Conservation (phyloP, 2,329 filamentous ascomycete genomes). For the Xylariaceae sp. region DNA sequence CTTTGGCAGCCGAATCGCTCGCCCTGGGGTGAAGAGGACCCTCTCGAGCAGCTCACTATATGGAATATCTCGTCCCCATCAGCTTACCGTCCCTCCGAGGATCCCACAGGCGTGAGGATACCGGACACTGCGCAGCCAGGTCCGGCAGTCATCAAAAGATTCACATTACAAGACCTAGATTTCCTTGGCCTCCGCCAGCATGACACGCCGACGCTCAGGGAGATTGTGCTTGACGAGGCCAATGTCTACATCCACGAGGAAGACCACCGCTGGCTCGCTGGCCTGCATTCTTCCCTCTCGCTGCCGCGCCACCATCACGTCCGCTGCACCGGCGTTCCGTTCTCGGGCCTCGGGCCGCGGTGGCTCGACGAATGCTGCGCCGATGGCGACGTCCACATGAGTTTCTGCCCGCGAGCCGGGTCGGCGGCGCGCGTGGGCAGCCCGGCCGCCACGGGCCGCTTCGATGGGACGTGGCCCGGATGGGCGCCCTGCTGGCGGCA, state of each 20-base stretch:
- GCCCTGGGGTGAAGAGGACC: conserved; percentile 60
- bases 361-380: conserved; percentile 56
- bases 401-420: conserved; percentile 49
- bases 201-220: conserved; percentile 54
- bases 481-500: conserved; percentile 60
- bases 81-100: conserved; percentile 55
- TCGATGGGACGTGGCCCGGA: conserved; percentile 34
- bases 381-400: conserved; percentile 48
- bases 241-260: conserved; percentile 65
- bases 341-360: conserved; percentile 54
- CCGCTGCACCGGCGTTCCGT: conserved; percentile 59
- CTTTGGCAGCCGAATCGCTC: conserved; percentile 64
- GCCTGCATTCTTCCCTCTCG: conserved; percentile 49
- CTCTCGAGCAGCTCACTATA: conserved; percentile 62
- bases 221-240: conserved; percentile 54
- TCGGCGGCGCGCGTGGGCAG: conserved; percentile 42
- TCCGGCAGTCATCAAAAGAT: conserved; percentile 54
- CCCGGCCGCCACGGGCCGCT: conserved; percentile 4
- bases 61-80: conserved; percentile 63
- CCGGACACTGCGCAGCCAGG: conserved; percentile 38
- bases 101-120: conserved; percentile 50
- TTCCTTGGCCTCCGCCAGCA: conserved; percentile 60
- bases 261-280: conserved; percentile 55
- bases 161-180: conserved; percentile 58
- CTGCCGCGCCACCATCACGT: conserved; percentile 53